Percentiles rank a stretch among this genome's conserved stretches.
phyloP scores from a whole-genome alignment of 345 rosid species.

The Eucalyptus rudis region DNA sequence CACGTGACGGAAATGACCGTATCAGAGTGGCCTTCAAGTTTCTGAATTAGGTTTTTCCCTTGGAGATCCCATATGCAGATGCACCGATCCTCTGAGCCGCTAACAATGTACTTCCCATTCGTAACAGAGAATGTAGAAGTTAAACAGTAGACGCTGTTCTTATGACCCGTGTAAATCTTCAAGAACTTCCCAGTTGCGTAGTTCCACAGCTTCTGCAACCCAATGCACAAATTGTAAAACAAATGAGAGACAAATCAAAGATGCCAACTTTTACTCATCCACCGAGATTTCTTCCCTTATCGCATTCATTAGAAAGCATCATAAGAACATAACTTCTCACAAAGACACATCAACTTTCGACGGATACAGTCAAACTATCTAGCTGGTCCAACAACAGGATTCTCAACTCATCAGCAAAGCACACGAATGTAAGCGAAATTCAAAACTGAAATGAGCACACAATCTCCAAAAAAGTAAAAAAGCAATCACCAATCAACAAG shows the following conservation, averaged over 20 bases:
- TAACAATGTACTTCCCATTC: conserved; percentile 83
- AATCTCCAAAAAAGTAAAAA: background rate
- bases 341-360: background rate
- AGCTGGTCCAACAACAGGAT: background rate
- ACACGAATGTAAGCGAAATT: background rate
- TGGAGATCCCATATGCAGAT: conserved; percentile 96
- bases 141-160: conserved; percentile 63
- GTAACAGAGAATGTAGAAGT: conserved; percentile 95
- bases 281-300: background rate
- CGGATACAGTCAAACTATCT: background rate
- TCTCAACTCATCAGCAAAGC: background rate
- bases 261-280: background rate
- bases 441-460: background rate
- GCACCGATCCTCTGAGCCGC: conserved; percentile 90
- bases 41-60: conserved; percentile 70
- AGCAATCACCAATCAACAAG: background rate
- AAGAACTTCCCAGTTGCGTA: conserved; percentile 77
- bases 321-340: background rate
- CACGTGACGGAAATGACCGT: conserved; percentile 80
- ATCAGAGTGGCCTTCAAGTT: conserved; percentile 75
- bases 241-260: background rate
- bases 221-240: background rate
- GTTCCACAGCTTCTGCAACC: conserved; percentile 75
- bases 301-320: background rate
- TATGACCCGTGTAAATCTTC: conserved; percentile 78